These are phyloP conservation scores for Kwoniella sp. DNA, from an alignment of 768 basidiomycete species.

Conservation along the genomic window DNA sequence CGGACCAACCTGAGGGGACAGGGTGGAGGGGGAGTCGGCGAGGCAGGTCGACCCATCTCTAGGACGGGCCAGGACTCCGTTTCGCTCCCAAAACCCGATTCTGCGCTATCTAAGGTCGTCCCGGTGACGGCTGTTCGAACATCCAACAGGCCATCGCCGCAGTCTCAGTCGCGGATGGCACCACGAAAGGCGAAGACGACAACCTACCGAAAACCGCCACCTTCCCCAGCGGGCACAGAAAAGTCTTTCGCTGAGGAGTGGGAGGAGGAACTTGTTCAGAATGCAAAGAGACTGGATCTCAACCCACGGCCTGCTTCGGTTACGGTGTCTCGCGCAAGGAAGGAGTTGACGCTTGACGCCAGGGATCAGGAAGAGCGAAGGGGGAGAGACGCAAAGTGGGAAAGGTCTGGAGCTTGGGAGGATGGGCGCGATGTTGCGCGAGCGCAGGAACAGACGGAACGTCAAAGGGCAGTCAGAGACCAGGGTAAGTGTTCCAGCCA, in stretches of 20 bases:
- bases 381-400: conserved; percentile 30
- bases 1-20: neutral
- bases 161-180: no score
- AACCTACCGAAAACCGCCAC: neutral
- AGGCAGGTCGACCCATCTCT: no score
- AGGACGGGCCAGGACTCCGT: no score
- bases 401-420: conserved; percentile 30
- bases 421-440: conserved; percentile 13
- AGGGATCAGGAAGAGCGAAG: conserved; percentile 12
- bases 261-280: conserved; percentile 25
- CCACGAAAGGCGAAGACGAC: no score
- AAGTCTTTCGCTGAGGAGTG: conserved; percentile 31
- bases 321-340: neutral
- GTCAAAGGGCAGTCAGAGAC: conserved; percentile 27
- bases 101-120: no score
- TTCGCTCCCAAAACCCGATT: no score
- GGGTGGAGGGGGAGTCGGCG: no score
- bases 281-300: neutral
- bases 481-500: conserved; percentile 23
- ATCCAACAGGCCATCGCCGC: no score
- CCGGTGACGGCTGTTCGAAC: no score
- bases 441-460: conserved; percentile 26
- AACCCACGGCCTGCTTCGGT: neutral
- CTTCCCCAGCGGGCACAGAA: conserved; percentile 18
- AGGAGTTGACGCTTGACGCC: neutral